Conservation (phyloP, 2,329 filamentous ascomycete species). For the Trichothecium sympodiale region DNA sequence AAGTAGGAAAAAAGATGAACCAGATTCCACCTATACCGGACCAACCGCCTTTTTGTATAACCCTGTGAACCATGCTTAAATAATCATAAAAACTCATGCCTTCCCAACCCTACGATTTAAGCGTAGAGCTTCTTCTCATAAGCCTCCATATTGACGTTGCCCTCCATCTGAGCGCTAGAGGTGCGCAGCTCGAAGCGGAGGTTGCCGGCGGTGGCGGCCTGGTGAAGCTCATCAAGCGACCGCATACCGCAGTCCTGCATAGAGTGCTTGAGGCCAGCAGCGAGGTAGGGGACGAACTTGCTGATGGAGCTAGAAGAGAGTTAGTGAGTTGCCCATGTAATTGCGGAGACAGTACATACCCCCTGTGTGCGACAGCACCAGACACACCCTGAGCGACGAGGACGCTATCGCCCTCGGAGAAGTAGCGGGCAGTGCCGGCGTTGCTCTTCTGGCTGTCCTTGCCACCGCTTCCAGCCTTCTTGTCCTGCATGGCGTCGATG, state of each 20-base stretch:
- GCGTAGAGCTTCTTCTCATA: conserved; percentile 99
- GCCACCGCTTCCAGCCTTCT: conserved; percentile 71
- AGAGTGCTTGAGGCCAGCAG: conserved; percentile 92
- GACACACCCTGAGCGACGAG: conserved; percentile 95
- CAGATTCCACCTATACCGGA: no score
- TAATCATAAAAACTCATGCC: no score
- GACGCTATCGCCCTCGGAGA: conserved; percentile 90
- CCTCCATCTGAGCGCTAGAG: conserved; percentile 89
- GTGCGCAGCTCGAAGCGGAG: conserved; percentile 92
- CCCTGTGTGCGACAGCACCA: conserved; percentile 70
- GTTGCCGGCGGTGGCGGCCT: conserved; percentile 59
- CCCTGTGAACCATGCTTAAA: no score
- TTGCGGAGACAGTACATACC: conserved; percentile 25
- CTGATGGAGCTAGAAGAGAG: conserved; percentile 55
- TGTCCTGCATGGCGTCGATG: conserved; percentile 99
- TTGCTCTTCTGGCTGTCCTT: conserved; percentile 73
- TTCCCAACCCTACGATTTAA: no score
- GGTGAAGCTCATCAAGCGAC: conserved; percentile 67
- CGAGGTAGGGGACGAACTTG: conserved; percentile 93
- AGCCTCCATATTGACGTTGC: conserved; percentile 95
- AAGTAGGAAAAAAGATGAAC: no score
- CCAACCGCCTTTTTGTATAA: no score
- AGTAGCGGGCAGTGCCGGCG: conserved; percentile 94
- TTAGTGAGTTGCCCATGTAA: conserved; percentile 15
- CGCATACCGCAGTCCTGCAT: conserved; percentile 88